Base-by-base conservation (phyloP, 208 protist genomes). In the Blastocrithidia nonstop region DNA sequence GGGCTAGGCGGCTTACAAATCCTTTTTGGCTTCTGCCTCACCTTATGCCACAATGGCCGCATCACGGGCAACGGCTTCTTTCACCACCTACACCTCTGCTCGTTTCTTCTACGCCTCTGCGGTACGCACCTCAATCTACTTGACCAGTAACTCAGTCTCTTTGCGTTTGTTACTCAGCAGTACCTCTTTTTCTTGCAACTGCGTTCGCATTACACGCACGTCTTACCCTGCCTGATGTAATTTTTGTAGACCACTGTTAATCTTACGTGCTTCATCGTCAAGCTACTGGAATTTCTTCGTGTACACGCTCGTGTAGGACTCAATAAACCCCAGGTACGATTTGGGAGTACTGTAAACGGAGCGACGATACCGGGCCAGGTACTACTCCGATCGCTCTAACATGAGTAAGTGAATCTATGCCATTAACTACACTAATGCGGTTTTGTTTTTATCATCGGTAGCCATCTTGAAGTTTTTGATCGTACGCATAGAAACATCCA, bases 81-180 rank as follows among this genome's bases (percentile, higher is more conserved):
- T 96, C 22, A 95, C 88, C 23, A 83, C 39, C 59, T 95, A 82
- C 28, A 97, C 97, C 63, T 96, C 94, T 3, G 54, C 66, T 29
- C 95, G 93, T 54, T 93, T 95, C 73, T 96, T 96, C 75, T 97
- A 83, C n/a, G 94, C 94, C 57, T 93, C 83, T 0, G 57, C 65
- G 15, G 88, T 96, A 38, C 81, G 71, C 31, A 87, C 67, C 40
- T 95, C 81, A 55, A 98, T 96, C 57, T 97, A 85, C 52, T 72
- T 67, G 58, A 98, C 76, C 11, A 97, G 71, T 36, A 71, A 82
- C 21, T 95, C 83, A 1, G 93, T 91, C 62, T 97, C 84, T 53
- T 88, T 90, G 36, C 77, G 66, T 70, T 89, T 90, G 56, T 91
- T 78, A 53, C 78, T 59, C 28, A 96, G 57, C 51, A 93, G 61